phyloP scores from a whole-genome alignment of 306 rosid species.

The Cercis canadensis region DNA sequence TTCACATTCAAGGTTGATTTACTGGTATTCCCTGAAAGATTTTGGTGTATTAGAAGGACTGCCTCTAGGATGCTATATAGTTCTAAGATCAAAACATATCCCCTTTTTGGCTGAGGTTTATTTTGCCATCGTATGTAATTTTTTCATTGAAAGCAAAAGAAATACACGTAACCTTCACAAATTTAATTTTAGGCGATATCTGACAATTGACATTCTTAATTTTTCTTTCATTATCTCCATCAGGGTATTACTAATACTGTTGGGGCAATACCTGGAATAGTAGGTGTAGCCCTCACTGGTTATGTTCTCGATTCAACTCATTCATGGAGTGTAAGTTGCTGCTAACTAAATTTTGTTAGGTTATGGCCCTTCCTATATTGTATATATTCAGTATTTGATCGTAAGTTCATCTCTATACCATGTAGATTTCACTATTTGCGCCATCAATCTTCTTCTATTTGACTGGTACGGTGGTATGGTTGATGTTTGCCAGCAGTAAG shows the following conservation, averaged over 20 bases:
- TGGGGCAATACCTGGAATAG: conserved; percentile 92
- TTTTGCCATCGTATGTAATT: not conserved
- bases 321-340: conserved; percentile 95
- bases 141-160: not conserved
- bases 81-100: not conserved
- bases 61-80: not conserved
- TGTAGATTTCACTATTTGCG: conserved; percentile 83
- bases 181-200: conserved; percentile 18
- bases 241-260: conserved; percentile 96
- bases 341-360: not conserved
- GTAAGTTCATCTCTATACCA: conserved; percentile 25
- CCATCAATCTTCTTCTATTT: conserved; percentile 97
- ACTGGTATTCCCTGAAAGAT: too few relatives aligned
- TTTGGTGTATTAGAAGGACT: not conserved
- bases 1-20: too few relatives aligned
- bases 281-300: conserved; percentile 94
- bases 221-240: conserved; percentile 22
- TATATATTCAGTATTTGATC: conserved; percentile 24
- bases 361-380: conserved; percentile 2
- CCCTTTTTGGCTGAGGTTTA: not conserved
- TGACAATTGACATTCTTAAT: not conserved
- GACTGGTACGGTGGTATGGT: conserved; percentile 84
- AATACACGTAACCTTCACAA: conserved; percentile 9
- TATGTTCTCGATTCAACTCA: conserved; percentile 92
- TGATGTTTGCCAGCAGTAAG: conserved; percentile 91